phyloP scores from a whole-genome alignment of 1,284 basidiomycete genomes.

The Clitocybe nebularis region DNA sequence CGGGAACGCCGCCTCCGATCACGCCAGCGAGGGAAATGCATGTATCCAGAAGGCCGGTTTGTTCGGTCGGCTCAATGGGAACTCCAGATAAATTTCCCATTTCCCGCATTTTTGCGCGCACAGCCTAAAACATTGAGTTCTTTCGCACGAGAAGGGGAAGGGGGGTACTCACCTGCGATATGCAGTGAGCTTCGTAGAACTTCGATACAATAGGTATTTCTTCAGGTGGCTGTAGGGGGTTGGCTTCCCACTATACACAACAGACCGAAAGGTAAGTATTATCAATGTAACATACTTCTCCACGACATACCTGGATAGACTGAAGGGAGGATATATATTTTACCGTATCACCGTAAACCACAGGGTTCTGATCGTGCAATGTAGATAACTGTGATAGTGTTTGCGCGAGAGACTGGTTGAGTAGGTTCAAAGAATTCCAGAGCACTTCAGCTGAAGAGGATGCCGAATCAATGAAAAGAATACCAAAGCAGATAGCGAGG shows the following conservation, averaged over 20 bases:
- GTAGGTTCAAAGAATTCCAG: slow-evolving; percentile 67
- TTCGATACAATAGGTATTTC: slow-evolving; percentile 44
- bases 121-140: slow-evolving; percentile 41
- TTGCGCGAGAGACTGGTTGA: slow-evolving; percentile 56
- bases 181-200: slow-evolving; percentile 53
- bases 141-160: neutral
- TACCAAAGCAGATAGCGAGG: slow-evolving; percentile 9
- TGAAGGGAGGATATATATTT: slow-evolving; percentile 58
- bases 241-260: slow-evolving; percentile 51
- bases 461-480: slow-evolving; percentile 9
- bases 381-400: slow-evolving; percentile 48
- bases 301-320: slow-evolving; percentile 59
- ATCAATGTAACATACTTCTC: slow-evolving; percentile 11
- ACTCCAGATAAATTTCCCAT: slow-evolving; percentile 83
- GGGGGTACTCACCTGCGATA: slow-evolving; percentile 46
- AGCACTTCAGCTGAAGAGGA: slow-evolving; percentile 27
- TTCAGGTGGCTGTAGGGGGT: slow-evolving; percentile 42
- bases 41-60: slow-evolving; percentile 82
- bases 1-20: slow-evolving; percentile 93
- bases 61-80: slow-evolving; percentile 89
- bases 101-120: slow-evolving; percentile 79
- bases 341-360: slow-evolving; percentile 50
- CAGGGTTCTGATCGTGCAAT: slow-evolving; percentile 41
- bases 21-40: slow-evolving; percentile 80
- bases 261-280: slow-evolving; percentile 2